These are phyloP conservation scores for Phytophthora cajani DNA, from an alignment of 352 stramenopile genomes.

Conservation along the genomic window DNA sequence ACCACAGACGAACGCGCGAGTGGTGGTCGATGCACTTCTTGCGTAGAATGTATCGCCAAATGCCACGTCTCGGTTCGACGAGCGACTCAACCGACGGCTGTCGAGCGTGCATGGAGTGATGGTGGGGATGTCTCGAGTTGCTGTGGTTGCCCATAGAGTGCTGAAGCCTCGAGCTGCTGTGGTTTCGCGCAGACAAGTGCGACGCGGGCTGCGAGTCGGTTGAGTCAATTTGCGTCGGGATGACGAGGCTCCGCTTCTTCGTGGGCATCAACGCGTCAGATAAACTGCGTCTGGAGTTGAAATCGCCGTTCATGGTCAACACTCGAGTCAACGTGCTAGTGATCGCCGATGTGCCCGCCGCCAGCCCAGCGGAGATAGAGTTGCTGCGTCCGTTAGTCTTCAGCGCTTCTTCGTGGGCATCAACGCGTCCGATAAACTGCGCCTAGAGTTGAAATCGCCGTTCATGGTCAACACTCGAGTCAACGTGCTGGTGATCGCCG, in stretches of 20 bases:
- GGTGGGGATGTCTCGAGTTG: conserved; percentile 4
- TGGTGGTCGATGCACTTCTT: conserved; percentile 57
- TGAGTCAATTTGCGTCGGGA: conserved; percentile 21
- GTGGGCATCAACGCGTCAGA: neutral
- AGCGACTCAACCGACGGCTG: neutral
- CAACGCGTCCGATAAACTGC: conserved; percentile 8
- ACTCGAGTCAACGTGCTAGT: conserved; percentile 26
- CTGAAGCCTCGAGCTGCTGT: conserved; percentile 8
- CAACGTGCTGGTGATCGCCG: conserved; percentile 31
- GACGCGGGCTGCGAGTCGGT: conserved; percentile 12
- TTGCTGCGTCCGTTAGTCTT: conserved; percentile 8
- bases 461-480: conserved; percentile 24
- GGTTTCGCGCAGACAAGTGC: conserved; percentile 1
- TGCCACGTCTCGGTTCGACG: conserved; percentile 4
- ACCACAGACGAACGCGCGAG: conserved; percentile 50
- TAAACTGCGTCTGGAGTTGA: conserved; percentile 10
- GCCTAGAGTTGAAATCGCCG: conserved; percentile 12
- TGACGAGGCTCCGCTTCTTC: conserved; percentile 27
- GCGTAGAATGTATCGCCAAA: conserved; percentile 12
- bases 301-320: conserved; percentile 22
- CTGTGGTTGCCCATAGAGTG: conserved; percentile 10
- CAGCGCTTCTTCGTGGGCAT: conserved; percentile 10
- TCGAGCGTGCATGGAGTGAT: neutral
- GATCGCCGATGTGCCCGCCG: conserved; percentile 28
- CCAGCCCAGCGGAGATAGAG: conserved; percentile 27